phyloP scores from a whole-genome alignment of 495 filamentous ascomycete species.

The Lophiotrema nucula region DNA sequence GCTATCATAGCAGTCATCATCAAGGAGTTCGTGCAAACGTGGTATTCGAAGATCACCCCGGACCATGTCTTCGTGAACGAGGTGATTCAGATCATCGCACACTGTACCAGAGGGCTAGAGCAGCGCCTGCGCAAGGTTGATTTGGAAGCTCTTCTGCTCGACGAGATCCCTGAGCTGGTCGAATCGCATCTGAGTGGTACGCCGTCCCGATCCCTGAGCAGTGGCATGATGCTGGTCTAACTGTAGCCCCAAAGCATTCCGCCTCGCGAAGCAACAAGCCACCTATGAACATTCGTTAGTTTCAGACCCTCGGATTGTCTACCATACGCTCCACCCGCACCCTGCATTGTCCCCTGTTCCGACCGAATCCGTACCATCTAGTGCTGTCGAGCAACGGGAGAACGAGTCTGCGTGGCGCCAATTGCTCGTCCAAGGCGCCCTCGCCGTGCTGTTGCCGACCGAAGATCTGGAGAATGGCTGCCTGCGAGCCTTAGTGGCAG shows the following conservation, averaged over 20 bases:
- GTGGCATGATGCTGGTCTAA: slow-evolving; percentile 17
- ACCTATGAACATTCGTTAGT: slow-evolving; percentile 55
- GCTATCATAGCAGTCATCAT: slow-evolving; percentile 85
- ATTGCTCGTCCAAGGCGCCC: slow-evolving; percentile 70
- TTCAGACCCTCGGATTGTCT: slow-evolving; percentile 64
- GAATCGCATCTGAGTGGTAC: slow-evolving; percentile 78
- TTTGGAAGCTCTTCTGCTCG: slow-evolving; percentile 75
- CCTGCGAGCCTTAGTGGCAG: slow-evolving; percentile 73
- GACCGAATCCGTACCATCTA: slow-evolving; percentile 50
- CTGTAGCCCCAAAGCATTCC: slow-evolving; percentile 38
- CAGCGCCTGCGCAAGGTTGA: slow-evolving; percentile 79
- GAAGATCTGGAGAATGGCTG: slow-evolving; percentile 89
- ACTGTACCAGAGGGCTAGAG: slow-evolving; percentile 83
- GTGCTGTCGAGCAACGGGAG: slow-evolving; percentile 58
- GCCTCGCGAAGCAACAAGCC: slow-evolving; percentile 46
- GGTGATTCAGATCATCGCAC: slow-evolving; percentile 82
- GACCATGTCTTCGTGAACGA: slow-evolving; percentile 85
- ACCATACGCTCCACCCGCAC: slow-evolving; percentile 79
- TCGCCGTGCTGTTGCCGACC: slow-evolving; percentile 82
- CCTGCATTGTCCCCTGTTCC: slow-evolving; percentile 77
- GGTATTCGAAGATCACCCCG: slow-evolving; percentile 89
- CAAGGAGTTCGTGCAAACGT: slow-evolving; percentile 82
- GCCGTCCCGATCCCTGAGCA: slow-evolving; percentile 36
- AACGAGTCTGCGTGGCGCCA: slow-evolving; percentile 82
- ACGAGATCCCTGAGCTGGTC: slow-evolving; percentile 82